Conservation (phyloP, 2,329 filamentous ascomycete genomes). For the Ophiosphaerella korrae region DNA sequence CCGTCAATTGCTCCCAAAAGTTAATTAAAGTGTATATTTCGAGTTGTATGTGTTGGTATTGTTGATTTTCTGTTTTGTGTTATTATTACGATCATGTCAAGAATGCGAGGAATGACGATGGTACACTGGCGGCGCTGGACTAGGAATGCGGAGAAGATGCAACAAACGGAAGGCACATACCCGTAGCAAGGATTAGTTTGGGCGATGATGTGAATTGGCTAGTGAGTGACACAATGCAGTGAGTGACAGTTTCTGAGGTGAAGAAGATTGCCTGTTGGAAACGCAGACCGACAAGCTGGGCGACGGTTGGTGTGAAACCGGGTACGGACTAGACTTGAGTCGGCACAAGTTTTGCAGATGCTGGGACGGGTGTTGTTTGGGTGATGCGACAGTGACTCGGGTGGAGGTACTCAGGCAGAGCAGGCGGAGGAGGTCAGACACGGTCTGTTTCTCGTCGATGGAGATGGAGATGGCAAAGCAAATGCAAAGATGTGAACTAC, state of each 20-base stretch:
- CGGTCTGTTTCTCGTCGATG: slow-evolving; percentile 33
- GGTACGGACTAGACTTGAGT: slow-evolving; percentile 6
- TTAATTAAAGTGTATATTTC: not conserved
- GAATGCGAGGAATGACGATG: slow-evolving; percentile 34
- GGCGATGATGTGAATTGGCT: slow-evolving; percentile 10
- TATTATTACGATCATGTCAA: slow-evolving; percentile 37
- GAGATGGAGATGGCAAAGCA: slow-evolving; percentile 7
- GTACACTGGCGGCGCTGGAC: slow-evolving; percentile 18
- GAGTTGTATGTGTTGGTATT: slow-evolving; percentile 2
- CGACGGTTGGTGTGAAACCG: slow-evolving; percentile 33
- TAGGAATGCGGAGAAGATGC: slow-evolving; percentile 36
- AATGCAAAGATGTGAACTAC: not conserved
- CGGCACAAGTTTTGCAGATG: slow-evolving; percentile 14
- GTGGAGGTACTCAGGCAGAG: slow-evolving; percentile 11
- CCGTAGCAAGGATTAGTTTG: slow-evolving; percentile 21
- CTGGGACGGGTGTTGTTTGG: slow-evolving; percentile 37
- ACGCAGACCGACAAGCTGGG: slow-evolving; percentile 21
- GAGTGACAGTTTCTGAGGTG: slow-evolving; percentile 13
- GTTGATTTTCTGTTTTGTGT: slow-evolving; percentile 27
- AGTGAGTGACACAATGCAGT: slow-evolving; percentile 7
- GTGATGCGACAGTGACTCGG: slow-evolving; percentile 22
- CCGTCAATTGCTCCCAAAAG: slow-evolving; percentile 1
- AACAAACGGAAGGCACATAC: slow-evolving; percentile 37
- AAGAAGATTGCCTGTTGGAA: slow-evolving; percentile 24
- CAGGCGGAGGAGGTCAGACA: slow-evolving; percentile 25